These are phyloP conservation scores for Ganoderma lingzhi DNA, from an alignment of 1,284 basidiomycete genomes.

Conservation along the genomic window DNA sequence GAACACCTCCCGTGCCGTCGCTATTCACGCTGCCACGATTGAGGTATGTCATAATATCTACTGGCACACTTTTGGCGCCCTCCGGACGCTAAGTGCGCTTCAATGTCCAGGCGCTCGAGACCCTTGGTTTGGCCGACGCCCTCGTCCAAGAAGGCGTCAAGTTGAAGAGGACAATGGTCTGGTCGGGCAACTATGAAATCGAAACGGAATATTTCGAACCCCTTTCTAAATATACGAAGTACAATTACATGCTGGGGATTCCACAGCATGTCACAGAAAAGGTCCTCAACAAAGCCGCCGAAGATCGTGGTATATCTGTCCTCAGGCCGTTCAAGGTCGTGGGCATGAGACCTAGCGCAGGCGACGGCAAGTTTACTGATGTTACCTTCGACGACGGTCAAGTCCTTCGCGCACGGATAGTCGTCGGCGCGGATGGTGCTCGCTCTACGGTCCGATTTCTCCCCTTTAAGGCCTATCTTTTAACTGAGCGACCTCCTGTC, in stretches of 20 bases:
- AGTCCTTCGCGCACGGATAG: conserved; percentile 51
- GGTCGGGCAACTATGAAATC: conserved; percentile 42
- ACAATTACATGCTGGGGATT: conserved; percentile 52
- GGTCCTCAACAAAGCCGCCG: conserved; percentile 47
- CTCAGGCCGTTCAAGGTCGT: conserved; percentile 46
- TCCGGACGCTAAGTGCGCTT: background rate
- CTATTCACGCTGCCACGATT: conserved; percentile 42
- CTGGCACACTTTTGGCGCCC: background rate
- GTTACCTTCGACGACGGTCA: conserved; percentile 60
- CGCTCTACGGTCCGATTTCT: conserved; percentile 53
- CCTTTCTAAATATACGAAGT: conserved; percentile 49
- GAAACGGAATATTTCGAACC: conserved; percentile 43
- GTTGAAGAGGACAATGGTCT: conserved; percentile 37
- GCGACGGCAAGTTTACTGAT: conserved; percentile 40
- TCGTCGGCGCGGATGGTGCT: conserved; percentile 65
- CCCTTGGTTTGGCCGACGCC: conserved; percentile 50
- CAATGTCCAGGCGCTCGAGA: conserved; percentile 33
- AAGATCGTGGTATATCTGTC: conserved; percentile 44
- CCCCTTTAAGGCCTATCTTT: background rate
- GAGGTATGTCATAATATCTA: conserved; percentile 34
- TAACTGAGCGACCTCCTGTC: background rate
- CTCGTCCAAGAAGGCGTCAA: conserved; percentile 47
- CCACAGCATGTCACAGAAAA: conserved; percentile 51
- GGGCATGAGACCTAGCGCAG: conserved; percentile 32
- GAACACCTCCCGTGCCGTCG: conserved; percentile 40